Evolutionary conservation across 371 early-diverging fungal genomes (phyloP), one percentile per base, ranked within the genome.

Genomic region (Saksenaea vasiformis): DNA sequence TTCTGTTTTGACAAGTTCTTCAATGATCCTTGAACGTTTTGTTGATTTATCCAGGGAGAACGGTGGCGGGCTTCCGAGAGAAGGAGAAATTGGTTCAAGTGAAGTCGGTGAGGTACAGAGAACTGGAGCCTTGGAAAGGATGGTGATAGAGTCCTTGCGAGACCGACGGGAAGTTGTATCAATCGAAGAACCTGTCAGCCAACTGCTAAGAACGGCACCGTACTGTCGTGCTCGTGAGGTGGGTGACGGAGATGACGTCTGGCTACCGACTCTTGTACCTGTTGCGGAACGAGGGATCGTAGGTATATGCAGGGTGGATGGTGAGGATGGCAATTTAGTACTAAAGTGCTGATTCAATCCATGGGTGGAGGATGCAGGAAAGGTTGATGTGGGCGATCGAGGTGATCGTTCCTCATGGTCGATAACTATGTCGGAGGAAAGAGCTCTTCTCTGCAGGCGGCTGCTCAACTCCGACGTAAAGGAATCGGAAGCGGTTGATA

Each of bases 1-100:
- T 67, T 94, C 94, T 0, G 94, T 92, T 36, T 86, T 85, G 2
- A 92, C 65, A 13, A 94, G 64, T 44, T 94, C 94, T 37, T 80
- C 75, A 22, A 86, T 74, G 22, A 47, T 47, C 51, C 51, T 47
- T n/a, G 22, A 47, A 19, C 51, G 51, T 47, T 22, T 4, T 9
- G 22, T 22, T 0, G 22, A 47, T 9, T 17, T 47, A 22, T 47
- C 51, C 0, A 10, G 15, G 47, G 51, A 22, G n/a, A 22, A 22
- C 22, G 51, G 22, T 47, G 51, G 51, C 22, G 22, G n/a, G 24
- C 22, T 22, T 10, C 22, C 51, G 51, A 22, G 22, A 9, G 51
- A 47, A 22, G 24, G 24, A 11, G 51, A 47, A 22, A 11, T 22
- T 17, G 51, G 22, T 47, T 22, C 19, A 9, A 47, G 51, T 19